Evolutionary conservation across 2,329 filamentous ascomycete species (phyloP), one percentile per base, ranked within the genome.

Genomic region (Metarhizium guizhouense): DNA sequence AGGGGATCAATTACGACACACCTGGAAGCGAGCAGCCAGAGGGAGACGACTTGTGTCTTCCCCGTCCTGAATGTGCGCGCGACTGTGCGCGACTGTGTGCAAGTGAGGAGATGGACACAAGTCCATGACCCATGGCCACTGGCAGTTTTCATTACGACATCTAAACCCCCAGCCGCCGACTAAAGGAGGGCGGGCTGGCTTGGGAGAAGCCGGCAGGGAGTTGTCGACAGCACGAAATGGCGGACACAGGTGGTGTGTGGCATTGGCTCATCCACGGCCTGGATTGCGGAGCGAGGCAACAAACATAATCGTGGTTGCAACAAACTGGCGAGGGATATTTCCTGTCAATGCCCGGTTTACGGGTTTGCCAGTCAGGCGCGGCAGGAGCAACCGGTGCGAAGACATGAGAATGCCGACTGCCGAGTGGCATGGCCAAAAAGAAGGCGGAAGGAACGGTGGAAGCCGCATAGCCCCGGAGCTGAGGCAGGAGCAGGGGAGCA

Each of bases 81-180:
- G 25, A 25, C 25, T 25, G 32, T 34, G 32, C 32, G 32, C 32
- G 6, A 34, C 32, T 34, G 32, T 34, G 32, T 11, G 32, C 10
- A 34, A 34, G 32, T 34, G 32, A 34, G 25, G 32, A 34, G 45
- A 29, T 6, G 25, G 20, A 30, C 5, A 20, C 30, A 10, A 6
- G 10, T 2, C 10, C 45, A 8, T 48, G 49, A 38, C 49, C 43
- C 43, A 42, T 48, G 50, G 43, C 54, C 30, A 36, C 51, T 29
- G 18, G 52, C 48, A 54, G 51, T 59, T 59, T 56, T 34, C 54
- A 56, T 59, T 59, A 58, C 56, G 30, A 56, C 54, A 59, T 59
- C 14, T 14, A 58, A 54, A 56, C 58, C 40, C 38, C 38, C 18
- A n/a, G 51, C 51, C 51, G 20, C 38, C 32, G 25, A 50, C 36